Percentiles rank a stretch among this genome's conserved stretches.
Conservation (phyloP, 768 basidiomycete species). For the Amanita subjunquillea region DNA sequence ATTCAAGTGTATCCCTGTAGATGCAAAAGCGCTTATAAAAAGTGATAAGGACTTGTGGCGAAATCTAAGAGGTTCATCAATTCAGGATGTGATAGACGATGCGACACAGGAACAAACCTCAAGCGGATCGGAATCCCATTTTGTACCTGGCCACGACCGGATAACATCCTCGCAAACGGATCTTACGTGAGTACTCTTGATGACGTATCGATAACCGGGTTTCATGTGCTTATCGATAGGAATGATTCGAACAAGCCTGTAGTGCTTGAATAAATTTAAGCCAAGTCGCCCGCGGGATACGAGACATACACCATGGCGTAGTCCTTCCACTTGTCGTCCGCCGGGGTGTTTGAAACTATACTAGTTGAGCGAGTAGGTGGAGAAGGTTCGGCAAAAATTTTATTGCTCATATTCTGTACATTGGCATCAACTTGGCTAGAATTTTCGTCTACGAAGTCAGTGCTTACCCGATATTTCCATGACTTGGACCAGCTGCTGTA, state of each 20-base stretch:
- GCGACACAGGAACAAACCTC: slow-evolving; percentile 23
- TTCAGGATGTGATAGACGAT: neutral
- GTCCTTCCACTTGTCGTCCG: slow-evolving; percentile 47
- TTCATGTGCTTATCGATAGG: slow-evolving; percentile 27
- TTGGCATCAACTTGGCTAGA: neutral
- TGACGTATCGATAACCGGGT: slow-evolving; percentile 38
- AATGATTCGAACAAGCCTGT: slow-evolving; percentile 44
- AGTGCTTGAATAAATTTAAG: neutral
- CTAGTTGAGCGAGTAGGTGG: slow-evolving; percentile 14
- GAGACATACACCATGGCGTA: slow-evolving; percentile 39
- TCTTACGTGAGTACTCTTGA: slow-evolving; percentile 50
- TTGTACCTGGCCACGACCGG: slow-evolving; percentile 45
- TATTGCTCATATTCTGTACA: slow-evolving; percentile 40
- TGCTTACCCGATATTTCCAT: slow-evolving; percentile 44
- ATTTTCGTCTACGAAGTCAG: neutral
- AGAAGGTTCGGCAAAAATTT: slow-evolving; percentile 36
- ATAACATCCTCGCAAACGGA: slow-evolving; percentile 51
- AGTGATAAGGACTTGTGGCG: slow-evolving; percentile 44
- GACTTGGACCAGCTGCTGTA: slow-evolving; percentile 45
- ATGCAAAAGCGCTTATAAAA: slow-evolving; percentile 36
- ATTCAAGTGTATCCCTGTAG: slow-evolving; percentile 23
- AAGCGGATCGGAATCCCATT: slow-evolving; percentile 50
- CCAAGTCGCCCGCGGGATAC: neutral
- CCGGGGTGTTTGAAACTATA: slow-evolving; percentile 21
- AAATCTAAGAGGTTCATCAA: slow-evolving; percentile 16